Evolutionary conservation across 805 yeast species (phyloP), one percentile per base, ranked within the genome.

Genomic region (Teunomyces pallodes): DNA sequence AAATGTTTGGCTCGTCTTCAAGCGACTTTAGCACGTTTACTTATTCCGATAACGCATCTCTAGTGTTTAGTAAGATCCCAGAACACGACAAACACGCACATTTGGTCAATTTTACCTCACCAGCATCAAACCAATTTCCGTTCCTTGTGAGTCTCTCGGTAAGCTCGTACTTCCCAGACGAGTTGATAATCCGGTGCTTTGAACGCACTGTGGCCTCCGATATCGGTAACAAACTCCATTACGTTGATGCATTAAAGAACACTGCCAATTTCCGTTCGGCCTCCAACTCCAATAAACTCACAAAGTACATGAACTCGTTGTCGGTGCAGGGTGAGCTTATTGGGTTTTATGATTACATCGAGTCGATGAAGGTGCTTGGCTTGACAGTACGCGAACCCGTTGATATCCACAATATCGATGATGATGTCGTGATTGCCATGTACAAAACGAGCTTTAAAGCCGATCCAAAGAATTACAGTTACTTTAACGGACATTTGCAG

Each of bases 181-280:
- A 74, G 50, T 54, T 70, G 45, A 62, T 72, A 16, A 69, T 72
- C 26, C 64, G 64, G 45, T 70, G 77, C 49, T 74, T 68, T 50
- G 76, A 73, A 48, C 60, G 60, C 46, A 66, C 75, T 1, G 60
- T 66, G 6, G 52, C 56, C 10, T 62, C 72, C 0, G 76, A 73
- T 46, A 59, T 60, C 4, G 38, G 6, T 0, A 70, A 72, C 54
- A 61, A 61, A 36, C 46, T 70, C 46, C 54, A 61, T 45, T 73
- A 73, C 46, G 73, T 72, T 13, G 77, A 73, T 47, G 60, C 67
- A n/a, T 57, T 72, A 45, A 61, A 59, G 45, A 55, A 51, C 42
- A 54, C 61, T 9, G 52, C 61, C 24, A 48, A 52, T 40, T 59
- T 52, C 50, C 45, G 24, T 20, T 20, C 24, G 24, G 24, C 24